Evolutionary conservation across 768 basidiomycete genomes (phyloP).

Genomic region (Agaricus sinodeliciosus): DNA sequence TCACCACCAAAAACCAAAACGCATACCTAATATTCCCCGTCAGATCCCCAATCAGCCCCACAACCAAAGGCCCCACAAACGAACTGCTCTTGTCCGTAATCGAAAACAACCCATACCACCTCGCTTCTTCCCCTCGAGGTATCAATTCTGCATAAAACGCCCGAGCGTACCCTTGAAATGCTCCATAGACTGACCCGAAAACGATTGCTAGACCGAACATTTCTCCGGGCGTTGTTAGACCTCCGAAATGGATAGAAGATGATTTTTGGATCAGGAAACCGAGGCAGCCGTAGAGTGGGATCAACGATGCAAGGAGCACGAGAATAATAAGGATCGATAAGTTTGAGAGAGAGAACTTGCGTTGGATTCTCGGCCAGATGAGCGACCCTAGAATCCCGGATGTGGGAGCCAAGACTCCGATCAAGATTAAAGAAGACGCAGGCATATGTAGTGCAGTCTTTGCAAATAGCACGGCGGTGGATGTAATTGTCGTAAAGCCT

Average conservation of each 20-base stretch:
- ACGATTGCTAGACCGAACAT: constrained; percentile 81
- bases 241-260: constrained; percentile 48
- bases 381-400: constrained; percentile 83
- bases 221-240: constrained; percentile 72
- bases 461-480: constrained; percentile 86
- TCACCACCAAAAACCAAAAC: constrained; percentile 80
- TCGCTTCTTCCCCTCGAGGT: constrained; percentile 82
- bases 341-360: constrained; percentile 57
- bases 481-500: constrained; percentile 88
- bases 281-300: constrained; percentile 79
- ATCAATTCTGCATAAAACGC: constrained; percentile 85
- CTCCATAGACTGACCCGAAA: constrained; percentile 85
- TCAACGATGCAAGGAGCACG: constrained; percentile 55
- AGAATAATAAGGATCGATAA: constrained; percentile 58
- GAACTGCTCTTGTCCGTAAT: constrained; percentile 87
- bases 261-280: constrained; percentile 59
- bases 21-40: constrained; percentile 91
- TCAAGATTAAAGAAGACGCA: constrained; percentile 67
- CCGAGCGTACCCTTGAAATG: constrained; percentile 86
- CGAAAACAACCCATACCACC: constrained; percentile 85
- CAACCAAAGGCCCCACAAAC: constrained; percentile 86
- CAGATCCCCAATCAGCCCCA: constrained; percentile 79
- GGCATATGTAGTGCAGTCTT: constrained; percentile 85
- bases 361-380: constrained; percentile 72
- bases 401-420: constrained; percentile 72